These are phyloP conservation scores for Anisogramma anomala DNA, from an alignment of 2,329 filamentous ascomycete species.

Conservation along the genomic window DNA sequence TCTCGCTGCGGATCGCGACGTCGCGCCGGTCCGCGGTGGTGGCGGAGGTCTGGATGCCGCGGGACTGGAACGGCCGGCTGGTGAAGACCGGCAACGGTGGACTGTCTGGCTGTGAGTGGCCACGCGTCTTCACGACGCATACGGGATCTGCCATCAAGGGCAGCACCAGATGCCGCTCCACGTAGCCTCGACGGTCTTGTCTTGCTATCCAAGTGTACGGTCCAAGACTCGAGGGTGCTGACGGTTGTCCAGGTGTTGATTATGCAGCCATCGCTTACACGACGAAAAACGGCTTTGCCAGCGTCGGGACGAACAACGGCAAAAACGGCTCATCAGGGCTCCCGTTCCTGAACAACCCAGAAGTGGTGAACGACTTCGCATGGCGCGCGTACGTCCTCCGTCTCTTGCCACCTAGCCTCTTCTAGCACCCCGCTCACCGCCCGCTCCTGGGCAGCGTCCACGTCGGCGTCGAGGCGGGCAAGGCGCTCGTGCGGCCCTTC, in stretches of 20 bases:
- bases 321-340: slow-evolving; percentile 32
- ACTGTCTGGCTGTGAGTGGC: slow-evolving; percentile 32
- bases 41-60: slow-evolving; percentile 37
- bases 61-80: slow-evolving; percentile 33
- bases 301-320: slow-evolving; percentile 39
- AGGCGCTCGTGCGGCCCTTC: slow-evolving; percentile 34
- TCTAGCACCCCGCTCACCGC: not conserved
- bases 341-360: slow-evolving; percentile 25
- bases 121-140: too few species aligned
- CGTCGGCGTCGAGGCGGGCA: slow-evolving; percentile 34
- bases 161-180: too few species aligned
- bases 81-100: slow-evolving; percentile 38
- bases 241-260: slow-evolving; percentile 24
- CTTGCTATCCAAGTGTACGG: not conserved
- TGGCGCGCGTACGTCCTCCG: slow-evolving; percentile 19
- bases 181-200: too few species aligned
- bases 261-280: slow-evolving; percentile 37
- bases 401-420: too few species aligned
- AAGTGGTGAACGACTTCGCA: slow-evolving; percentile 26
- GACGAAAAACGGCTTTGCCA: slow-evolving; percentile 31
- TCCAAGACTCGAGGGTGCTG: not conserved
- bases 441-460: slow-evolving; percentile 25
- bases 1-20: slow-evolving; percentile 20
- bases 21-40: slow-evolving; percentile 31
- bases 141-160: too few species aligned